phyloP scores from a whole-genome alignment of 352 stramenopile species.

The Pythium sukuiense region DNA sequence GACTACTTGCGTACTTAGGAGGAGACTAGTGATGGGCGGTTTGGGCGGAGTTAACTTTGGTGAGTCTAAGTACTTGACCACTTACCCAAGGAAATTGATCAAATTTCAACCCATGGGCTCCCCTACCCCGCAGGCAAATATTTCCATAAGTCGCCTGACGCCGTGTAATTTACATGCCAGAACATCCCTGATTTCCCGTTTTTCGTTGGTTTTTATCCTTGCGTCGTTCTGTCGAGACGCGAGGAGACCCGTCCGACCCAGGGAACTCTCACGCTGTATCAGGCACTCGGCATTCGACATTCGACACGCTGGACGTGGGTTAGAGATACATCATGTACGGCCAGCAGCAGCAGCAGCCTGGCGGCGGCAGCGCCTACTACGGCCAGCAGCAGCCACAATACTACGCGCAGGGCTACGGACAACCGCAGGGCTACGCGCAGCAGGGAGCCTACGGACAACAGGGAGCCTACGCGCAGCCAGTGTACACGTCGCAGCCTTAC shows the following conservation, averaged over 20 bases:
- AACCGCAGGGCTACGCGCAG: conserved; percentile 22
- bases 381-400: conserved; percentile 30
- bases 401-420: conserved; percentile 32
- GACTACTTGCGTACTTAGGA: background rate
- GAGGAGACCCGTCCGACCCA: background rate
- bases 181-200: background rate
- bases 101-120: background rate
- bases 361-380: conserved; percentile 31
- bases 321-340: background rate
- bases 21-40: background rate
- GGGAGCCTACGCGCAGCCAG: conserved; percentile 9
- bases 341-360: conserved; percentile 1
- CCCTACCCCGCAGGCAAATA: background rate
- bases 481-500: conserved; percentile 22
- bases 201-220: background rate
- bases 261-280: background rate
- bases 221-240: background rate
- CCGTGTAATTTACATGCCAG: background rate
- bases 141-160: background rate
- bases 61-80: background rate
- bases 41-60: background rate
- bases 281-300: background rate
- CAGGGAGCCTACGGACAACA: conserved; percentile 1
- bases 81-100: background rate
- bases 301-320: background rate